phyloP scores from a whole-genome alignment of 1,139 yeast species.

The Suhomyces bribrorum region DNA sequence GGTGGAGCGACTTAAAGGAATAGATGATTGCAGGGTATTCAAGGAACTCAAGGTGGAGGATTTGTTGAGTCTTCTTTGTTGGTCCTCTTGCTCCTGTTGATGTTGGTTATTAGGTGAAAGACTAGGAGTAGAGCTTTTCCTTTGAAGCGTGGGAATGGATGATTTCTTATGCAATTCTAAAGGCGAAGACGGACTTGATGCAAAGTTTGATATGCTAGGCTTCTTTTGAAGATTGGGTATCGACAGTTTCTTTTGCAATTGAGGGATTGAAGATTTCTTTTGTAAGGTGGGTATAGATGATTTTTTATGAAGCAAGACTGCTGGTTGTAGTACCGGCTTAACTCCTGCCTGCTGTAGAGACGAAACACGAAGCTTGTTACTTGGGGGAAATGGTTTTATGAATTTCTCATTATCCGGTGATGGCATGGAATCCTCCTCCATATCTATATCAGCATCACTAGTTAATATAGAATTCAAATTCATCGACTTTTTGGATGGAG shows the following conservation, averaged over 20 bases:
- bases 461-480: constrained; percentile 37
- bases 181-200: constrained; percentile 6
- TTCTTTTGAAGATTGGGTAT: constrained; percentile 22
- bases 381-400: constrained; percentile 31
- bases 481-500: constrained; percentile 44
- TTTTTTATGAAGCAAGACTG: constrained; percentile 3
- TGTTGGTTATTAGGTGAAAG: constrained; percentile 2
- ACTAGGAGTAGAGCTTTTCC: constrained; percentile 14
- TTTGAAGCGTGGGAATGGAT: constrained; percentile 19
- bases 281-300: constrained; percentile 15
- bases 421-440: constrained; percentile 2
- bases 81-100: neutral
- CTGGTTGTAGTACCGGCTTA: constrained; percentile 7
- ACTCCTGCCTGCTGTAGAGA: constrained; percentile 43
- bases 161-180: constrained; percentile 17
- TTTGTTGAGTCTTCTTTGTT: constrained; percentile 3
- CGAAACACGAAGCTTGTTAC: constrained; percentile 26
- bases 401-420: constrained; percentile 15
- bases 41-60: neutral
- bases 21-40: neutral
- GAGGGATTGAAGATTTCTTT: constrained; percentile 19
- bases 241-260: constrained; percentile 19
- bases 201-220: constrained; percentile 20
- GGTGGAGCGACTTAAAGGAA: constrained; percentile 4
- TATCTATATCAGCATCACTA: constrained; percentile 10